Evolutionary conservation across 306 rosid species (phyloP).

Genomic region (Rosa persica): DNA sequence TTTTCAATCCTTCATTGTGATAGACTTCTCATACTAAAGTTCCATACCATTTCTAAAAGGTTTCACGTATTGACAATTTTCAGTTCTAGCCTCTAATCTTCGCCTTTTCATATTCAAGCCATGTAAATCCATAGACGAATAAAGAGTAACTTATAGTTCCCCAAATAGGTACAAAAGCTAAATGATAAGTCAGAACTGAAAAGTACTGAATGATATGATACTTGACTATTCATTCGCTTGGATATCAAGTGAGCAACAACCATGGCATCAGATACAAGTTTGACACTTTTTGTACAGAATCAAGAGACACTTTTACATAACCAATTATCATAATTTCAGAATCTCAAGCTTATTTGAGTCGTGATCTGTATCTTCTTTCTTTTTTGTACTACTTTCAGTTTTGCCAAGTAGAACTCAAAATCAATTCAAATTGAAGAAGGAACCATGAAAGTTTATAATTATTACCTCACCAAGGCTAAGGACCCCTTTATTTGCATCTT

Average conservation of each 20-base stretch:
- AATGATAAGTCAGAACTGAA: background rate
- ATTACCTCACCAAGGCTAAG: slow-evolving; percentile 81
- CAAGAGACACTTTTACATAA: background rate
- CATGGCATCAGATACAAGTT: background rate
- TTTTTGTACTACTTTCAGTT: background rate
- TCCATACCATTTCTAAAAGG: too few relatives aligned
- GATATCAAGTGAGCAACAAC: background rate
- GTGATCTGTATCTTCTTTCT: background rate
- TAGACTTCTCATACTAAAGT: too few relatives aligned
- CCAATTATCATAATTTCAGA: background rate
- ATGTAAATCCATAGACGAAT: background rate
- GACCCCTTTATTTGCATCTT: slow-evolving; percentile 78
- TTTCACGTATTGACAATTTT: too few relatives aligned
- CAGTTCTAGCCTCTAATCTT: background rate
- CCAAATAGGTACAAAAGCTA: background rate
- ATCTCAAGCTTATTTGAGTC: background rate
- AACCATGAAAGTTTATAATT: slow-evolving; percentile 20
- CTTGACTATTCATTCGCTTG: background rate
- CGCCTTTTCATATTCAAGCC: background rate
- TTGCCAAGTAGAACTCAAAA: background rate
- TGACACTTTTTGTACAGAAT: background rate
- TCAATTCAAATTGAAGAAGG: background rate
- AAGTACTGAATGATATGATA: background rate
- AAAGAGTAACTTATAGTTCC: background rate
- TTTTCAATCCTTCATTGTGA: too few relatives aligned